Base-by-base conservation (phyloP, 805 yeast species). In the Sungouiozyma ichnusensis region DNA sequence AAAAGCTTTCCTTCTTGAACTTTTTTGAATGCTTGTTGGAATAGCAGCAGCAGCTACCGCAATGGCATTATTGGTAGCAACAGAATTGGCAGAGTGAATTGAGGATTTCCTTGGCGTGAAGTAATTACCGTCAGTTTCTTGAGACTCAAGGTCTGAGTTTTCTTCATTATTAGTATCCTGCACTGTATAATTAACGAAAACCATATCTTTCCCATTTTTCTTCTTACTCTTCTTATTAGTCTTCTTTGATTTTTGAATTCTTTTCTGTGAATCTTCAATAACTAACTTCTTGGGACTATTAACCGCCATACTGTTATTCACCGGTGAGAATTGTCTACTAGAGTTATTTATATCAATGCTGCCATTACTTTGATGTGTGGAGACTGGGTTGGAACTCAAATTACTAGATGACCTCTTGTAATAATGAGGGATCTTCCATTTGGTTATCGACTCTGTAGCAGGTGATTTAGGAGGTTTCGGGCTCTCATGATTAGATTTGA, bases 361-460 rank as follows among this genome's bases (percentile, higher is more conserved):
- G 3, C 32, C 36, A 20, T 35, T 37, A 24, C 19, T 31, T 16
- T 29, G 19, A 8, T 3, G 20, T 32, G 27, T 34, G n/a, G 15
- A 16, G 29, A 24, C 29, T 6, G 29, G 29, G 6, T 18, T 39
- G 1, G 44, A 32, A 17, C 16, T 20, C 3, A 43, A 27, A 14
- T 18, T 20, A 29, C 36, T 14, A 20, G 54, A 39, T 2, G 54
- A 48, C 40, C 61, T 52, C 27, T 58, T 52, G 40, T 59, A 59
- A 39, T 59, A 59, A 43, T 59, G 64, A 9, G 64, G 64, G 24
- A 59, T 59, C 42, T 58, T 59, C 64, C 64, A 59, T 43, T 57
- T 59, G 41, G 51, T 57, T 19, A 50, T 46, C 13, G 60, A 44
- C 37, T 57, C 62, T 11, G 47, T 43, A 16, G 47, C 47, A 11